phyloP scores from a whole-genome alignment of 352 stramenopile genomes.

The Globisporangium paddicum region DNA sequence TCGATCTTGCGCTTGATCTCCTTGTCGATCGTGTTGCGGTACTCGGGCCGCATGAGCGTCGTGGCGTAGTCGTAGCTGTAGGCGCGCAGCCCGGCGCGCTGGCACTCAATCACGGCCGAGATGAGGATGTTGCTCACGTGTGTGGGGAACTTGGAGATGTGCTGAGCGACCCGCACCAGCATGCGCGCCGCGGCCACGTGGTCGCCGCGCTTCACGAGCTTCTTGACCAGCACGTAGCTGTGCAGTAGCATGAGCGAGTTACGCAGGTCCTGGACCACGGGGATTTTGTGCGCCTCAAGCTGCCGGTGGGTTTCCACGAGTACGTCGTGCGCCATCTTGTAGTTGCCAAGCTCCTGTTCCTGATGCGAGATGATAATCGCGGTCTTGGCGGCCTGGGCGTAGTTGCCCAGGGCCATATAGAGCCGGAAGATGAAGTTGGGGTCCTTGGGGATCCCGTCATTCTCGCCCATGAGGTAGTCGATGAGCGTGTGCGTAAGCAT shows the following conservation, averaged over 20 bases:
- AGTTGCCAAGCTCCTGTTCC: conserved; percentile 92
- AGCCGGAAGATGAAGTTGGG: conserved; percentile 94
- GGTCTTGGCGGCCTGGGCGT: conserved; percentile 90
- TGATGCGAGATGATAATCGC: conserved; percentile 93
- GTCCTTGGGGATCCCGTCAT: conserved; percentile 92
- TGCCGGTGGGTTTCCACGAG: conserved; percentile 89
- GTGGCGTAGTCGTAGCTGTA: conserved; percentile 91
- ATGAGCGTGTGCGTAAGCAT: conserved; percentile 94
- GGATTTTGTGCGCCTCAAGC: conserved; percentile 80
- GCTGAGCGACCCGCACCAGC: conserved; percentile 87
- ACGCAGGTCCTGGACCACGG: conserved; percentile 87
- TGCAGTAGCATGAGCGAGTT: conserved; percentile 89
- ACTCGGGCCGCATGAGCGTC: conserved; percentile 88
- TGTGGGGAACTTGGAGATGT: conserved; percentile 91
- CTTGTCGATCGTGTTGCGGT: conserved; percentile 85
- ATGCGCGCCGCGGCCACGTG: conserved; percentile 85
- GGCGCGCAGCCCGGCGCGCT: conserved; percentile 85
- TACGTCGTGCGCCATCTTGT: conserved; percentile 89
- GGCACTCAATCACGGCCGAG: conserved; percentile 92
- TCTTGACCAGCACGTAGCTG: conserved; percentile 93
- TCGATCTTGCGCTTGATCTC: conserved; percentile 94
- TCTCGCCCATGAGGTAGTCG: conserved; percentile 94
- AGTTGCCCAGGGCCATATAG: conserved; percentile 94
- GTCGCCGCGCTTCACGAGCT: conserved; percentile 85
- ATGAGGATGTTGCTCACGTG: conserved; percentile 92